Percentiles rank a stretch among this genome's conserved stretches.
Evolutionary conservation across 306 rosid species (phyloP).

Genomic region (Sicyos edulis): DNA sequence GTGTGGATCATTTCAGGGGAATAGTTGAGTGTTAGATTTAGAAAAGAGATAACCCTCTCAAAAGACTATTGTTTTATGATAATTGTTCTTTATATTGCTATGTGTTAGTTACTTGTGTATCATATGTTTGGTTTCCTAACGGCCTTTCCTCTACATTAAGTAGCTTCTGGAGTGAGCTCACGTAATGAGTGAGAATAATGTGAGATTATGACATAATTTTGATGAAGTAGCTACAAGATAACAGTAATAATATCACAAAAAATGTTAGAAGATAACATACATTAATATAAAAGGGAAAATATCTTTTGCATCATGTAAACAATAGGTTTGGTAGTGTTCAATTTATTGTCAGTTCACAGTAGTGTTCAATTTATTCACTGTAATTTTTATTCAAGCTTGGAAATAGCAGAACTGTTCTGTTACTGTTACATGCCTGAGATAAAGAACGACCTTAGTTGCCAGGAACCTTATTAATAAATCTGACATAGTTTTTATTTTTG

Average conservation of each 20-base stretch:
- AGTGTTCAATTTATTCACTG: neutral
- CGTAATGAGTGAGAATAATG: neutral
- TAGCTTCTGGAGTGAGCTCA: slow-evolving; percentile 6
- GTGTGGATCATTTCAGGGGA: too few relatives aligned
- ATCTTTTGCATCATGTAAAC: neutral
- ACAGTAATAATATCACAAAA: neutral
- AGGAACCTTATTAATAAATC: neutral
- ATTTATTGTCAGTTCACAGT: too few relatives aligned
- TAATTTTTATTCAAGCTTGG: neutral
- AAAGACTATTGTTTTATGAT: too few relatives aligned
- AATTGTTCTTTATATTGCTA: too few relatives aligned
- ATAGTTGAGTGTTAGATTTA: too few relatives aligned
- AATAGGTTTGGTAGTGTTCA: neutral
- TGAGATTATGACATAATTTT: slow-evolving; percentile 9
- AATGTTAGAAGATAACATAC: neutral
- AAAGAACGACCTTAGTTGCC: neutral
- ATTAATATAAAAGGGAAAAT: neutral
- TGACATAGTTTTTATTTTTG: slow-evolving; percentile 6
- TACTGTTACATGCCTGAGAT: neutral
- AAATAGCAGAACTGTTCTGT: neutral
- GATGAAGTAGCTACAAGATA: neutral
- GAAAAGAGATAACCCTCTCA: too few relatives aligned
- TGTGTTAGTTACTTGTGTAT: too few relatives aligned
- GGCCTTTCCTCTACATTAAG: slow-evolving; percentile 8
- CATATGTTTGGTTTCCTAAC: too few relatives aligned